Evolutionary conservation across 352 stramenopile genomes (phyloP).

Genomic region (Globisporangium nunn): DNA sequence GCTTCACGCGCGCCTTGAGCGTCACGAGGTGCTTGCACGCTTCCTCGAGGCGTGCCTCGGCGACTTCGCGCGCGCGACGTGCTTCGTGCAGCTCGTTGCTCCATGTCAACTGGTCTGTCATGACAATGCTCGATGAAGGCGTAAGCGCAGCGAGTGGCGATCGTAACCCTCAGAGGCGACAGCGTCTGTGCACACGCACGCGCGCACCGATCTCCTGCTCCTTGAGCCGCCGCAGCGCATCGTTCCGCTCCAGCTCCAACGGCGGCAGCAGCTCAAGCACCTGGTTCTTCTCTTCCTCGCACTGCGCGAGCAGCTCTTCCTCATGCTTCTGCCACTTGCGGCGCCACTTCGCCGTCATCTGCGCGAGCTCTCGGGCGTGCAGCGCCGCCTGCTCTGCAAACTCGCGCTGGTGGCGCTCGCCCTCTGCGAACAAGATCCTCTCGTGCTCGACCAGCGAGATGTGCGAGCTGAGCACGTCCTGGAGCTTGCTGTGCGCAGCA

Average conservation of each 20-base stretch:
- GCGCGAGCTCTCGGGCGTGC: slow-evolving; percentile 21
- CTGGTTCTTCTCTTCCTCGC: slow-evolving; percentile 18
- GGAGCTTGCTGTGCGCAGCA: slow-evolving; percentile 27
- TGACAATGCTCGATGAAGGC: too few relatives aligned
- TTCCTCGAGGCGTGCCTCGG: slow-evolving; percentile 21
- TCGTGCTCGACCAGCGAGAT: slow-evolving; percentile 53
- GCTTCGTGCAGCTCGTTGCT: slow-evolving; percentile 9
- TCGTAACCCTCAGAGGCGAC: not conserved
- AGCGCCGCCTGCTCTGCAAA: slow-evolving; percentile 13
- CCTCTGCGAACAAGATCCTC: slow-evolving; percentile 22
- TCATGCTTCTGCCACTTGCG: slow-evolving; percentile 21
- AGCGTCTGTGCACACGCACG: not conserved
- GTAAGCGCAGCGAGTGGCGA: not conserved
- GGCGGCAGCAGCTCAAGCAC: slow-evolving; percentile 27
- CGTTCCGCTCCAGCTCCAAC: slow-evolving; percentile 30
- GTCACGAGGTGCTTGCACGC: slow-evolving; percentile 38
- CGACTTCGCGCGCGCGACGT: slow-evolving; percentile 7
- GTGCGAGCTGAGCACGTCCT: slow-evolving; percentile 34
- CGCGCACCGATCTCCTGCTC: slow-evolving; percentile 18
- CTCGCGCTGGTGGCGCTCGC: slow-evolving; percentile 18
- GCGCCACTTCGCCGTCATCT: slow-evolving; percentile 19
- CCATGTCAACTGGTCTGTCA: slow-evolving; percentile 9
- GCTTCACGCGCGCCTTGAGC: slow-evolving; percentile 25
- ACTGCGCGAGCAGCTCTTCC: slow-evolving; percentile 11
- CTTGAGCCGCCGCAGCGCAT: slow-evolving; percentile 19